A percentile compares a stretch with the other conserved stretches of the same genome.
These are phyloP conservation scores for Pichiaceae sp. DNA, from an alignment of 1,139 yeast genomes.

Conservation along the genomic window DNA sequence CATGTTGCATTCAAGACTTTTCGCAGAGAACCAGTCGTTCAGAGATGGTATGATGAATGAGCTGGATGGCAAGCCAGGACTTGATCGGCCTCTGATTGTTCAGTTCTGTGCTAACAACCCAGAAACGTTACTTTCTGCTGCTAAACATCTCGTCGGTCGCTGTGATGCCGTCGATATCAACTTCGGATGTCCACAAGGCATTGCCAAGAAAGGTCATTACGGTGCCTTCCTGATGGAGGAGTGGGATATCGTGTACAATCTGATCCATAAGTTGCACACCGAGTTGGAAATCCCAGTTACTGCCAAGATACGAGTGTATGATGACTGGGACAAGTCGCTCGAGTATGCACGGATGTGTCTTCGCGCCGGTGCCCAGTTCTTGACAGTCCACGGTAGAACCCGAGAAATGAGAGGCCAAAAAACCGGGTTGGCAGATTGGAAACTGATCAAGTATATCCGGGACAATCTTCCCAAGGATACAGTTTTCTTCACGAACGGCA, in stretches of 20 bases:
- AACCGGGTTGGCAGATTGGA: conserved; percentile 96
- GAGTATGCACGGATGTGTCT: conserved; percentile 88
- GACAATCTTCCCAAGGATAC: conserved; percentile 77
- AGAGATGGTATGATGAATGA: conserved; percentile 69
- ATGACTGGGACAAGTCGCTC: conserved; percentile 75
- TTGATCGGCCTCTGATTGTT: conserved; percentile 79
- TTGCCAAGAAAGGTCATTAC: conserved; percentile 88
- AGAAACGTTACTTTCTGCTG: conserved; percentile 72
- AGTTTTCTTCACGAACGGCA: conserved; percentile 91
- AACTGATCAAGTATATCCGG: conserved; percentile 59
- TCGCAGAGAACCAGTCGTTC: conserved; percentile 79
- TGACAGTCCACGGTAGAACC: conserved; percentile 93
- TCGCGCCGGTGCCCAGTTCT: conserved; percentile 89
- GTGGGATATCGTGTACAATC: conserved; percentile 72
- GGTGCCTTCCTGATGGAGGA: conserved; percentile 97
- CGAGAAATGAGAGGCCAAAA: conserved; percentile 96
- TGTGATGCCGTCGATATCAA: conserved; percentile 97
- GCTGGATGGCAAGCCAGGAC: conserved; percentile 57
- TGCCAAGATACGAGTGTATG: conserved; percentile 88
- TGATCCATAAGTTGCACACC: conserved; percentile 66
- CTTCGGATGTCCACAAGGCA: conserved; percentile 97
- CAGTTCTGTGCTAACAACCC: conserved; percentile 98
- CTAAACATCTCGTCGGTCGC: conserved; percentile 64
- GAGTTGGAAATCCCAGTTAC: conserved; percentile 78
- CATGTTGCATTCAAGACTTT: conserved; percentile 88